Percentiles rank a stretch among this genome's conserved stretches.
These are phyloP conservation scores for Picea glauca DNA, from an alignment of 75 land plant species.

Conservation along the genomic window DNA sequence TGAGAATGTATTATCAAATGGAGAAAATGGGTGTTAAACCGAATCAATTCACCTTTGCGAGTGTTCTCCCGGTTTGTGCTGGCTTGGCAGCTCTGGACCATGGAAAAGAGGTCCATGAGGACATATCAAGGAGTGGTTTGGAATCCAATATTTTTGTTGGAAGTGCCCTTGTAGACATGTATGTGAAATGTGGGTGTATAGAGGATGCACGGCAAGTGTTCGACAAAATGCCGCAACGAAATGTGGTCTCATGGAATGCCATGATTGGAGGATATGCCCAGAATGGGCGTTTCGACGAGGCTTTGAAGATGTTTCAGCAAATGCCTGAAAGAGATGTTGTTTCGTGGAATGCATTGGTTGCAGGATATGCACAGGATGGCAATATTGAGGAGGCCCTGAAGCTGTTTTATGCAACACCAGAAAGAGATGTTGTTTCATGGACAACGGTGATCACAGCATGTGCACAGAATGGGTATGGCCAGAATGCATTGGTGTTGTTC, in stretches of 20 bases:
- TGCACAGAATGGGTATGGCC: not conserved
- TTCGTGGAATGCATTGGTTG: conserved; percentile 59
- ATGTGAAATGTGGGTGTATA: conserved; percentile 59
- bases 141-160: conserved; percentile 41
- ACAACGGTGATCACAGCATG: conserved; percentile 19
- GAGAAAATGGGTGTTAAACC: conserved; percentile 23
- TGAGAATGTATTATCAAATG: conserved; percentile 40
- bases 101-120: conserved; percentile 55
- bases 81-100: conserved; percentile 32
- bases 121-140: conserved; percentile 36
- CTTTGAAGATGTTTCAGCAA: conserved; percentile 21
- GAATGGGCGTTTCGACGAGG: conserved; percentile 14
- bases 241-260: conserved; percentile 40
- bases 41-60: conserved; percentile 54
- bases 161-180: conserved; percentile 63
- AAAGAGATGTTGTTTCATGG: conserved; percentile 21
- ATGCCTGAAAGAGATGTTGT: conserved; percentile 31
- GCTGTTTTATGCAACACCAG: conserved; percentile 14
- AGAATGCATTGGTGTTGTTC: not conserved
- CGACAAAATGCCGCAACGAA: conserved; percentile 25
- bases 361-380: conserved; percentile 40
- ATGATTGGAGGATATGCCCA: conserved; percentile 30
- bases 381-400: conserved; percentile 11
- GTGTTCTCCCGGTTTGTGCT: conserved; percentile 53
- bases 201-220: conserved; percentile 39